phyloP scores from a whole-genome alignment of 2,329 filamentous ascomycete genomes.

The Nannizziopsis arthrosporioides region DNA sequence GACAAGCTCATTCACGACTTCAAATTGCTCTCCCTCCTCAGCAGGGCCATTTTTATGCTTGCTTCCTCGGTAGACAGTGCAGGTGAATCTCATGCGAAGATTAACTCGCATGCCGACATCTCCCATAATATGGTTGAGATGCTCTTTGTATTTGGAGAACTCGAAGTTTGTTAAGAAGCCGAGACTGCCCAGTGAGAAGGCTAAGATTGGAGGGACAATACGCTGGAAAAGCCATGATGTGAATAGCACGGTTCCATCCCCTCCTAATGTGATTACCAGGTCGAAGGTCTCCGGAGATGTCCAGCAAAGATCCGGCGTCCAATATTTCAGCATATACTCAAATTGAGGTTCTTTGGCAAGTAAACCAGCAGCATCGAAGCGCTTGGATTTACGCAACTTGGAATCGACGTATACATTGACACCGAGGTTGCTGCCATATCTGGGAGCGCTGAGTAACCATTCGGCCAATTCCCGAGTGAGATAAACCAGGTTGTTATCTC shows the following conservation, averaged over 20 bases:
- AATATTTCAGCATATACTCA: slow-evolving; percentile 77
- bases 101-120: slow-evolving; percentile 94
- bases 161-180: slow-evolving; percentile 97
- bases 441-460: slow-evolving; percentile 79
- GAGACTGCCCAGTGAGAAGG: slow-evolving; percentile 81
- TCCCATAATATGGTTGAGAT: slow-evolving; percentile 82
- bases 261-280: slow-evolving; percentile 81
- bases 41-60: slow-evolving; percentile 45
- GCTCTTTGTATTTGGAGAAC: slow-evolving; percentile 75
- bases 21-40: slow-evolving; percentile 88
- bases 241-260: slow-evolving; percentile 93
- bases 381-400: slow-evolving; percentile 76
- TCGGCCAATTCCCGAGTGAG: slow-evolving; percentile 76
- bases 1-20: slow-evolving; percentile 95
- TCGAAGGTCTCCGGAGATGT: slow-evolving; percentile 89
- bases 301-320: slow-evolving; percentile 95
- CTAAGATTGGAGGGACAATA: slow-evolving; percentile 84
- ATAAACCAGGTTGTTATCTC: slow-evolving; percentile 84
- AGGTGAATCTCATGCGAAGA: slow-evolving; percentile 96
- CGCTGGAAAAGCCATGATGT: slow-evolving; percentile 95
- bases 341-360: slow-evolving; percentile 64
- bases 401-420: slow-evolving; percentile 98
- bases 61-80: slow-evolving; percentile 71
- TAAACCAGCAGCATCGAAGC: slow-evolving; percentile 67
- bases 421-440: slow-evolving; percentile 80